phyloP scores from a whole-genome alignment of 306 rosid species.

The Rosa persica region DNA sequence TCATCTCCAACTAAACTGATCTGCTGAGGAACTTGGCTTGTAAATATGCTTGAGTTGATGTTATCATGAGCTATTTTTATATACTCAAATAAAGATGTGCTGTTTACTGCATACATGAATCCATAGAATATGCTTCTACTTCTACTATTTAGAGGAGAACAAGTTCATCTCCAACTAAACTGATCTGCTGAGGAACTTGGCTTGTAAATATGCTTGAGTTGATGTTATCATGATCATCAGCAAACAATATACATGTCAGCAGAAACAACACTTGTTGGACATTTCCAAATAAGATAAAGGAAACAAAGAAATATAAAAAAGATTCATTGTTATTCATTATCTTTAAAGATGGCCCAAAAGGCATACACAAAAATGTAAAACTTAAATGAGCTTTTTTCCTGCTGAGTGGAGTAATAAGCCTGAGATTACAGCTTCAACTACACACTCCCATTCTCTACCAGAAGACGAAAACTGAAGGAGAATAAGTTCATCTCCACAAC shows the following conservation, averaged over 20 bases:
- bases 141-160: background rate
- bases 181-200: too few species aligned
- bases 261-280: background rate
- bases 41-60: too few species aligned
- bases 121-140: background rate
- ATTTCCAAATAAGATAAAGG: background rate
- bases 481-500: slow-evolving; percentile 99
- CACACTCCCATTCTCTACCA: slow-evolving; percentile 24
- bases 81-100: too few species aligned
- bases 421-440: slow-evolving; percentile 5
- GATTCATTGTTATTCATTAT: background rate
- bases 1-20: background rate
- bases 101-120: slow-evolving; percentile 2
- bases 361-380: slow-evolving; percentile 7
- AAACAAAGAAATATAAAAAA: background rate
- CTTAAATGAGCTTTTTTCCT: background rate
- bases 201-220: background rate
- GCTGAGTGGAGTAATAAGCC: slow-evolving; percentile 19
- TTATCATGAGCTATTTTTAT: too few species aligned
- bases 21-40: background rate
- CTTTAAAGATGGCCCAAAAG: background rate
- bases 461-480: slow-evolving; percentile 55
- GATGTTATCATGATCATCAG: too few species aligned
- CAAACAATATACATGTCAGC: too few species aligned
- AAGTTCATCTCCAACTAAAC: background rate